Evolutionary conservation across 2,329 filamentous ascomycete species (phyloP), one percentile per base, ranked within the genome.

Genomic region (Talaromyces sp.): DNA sequence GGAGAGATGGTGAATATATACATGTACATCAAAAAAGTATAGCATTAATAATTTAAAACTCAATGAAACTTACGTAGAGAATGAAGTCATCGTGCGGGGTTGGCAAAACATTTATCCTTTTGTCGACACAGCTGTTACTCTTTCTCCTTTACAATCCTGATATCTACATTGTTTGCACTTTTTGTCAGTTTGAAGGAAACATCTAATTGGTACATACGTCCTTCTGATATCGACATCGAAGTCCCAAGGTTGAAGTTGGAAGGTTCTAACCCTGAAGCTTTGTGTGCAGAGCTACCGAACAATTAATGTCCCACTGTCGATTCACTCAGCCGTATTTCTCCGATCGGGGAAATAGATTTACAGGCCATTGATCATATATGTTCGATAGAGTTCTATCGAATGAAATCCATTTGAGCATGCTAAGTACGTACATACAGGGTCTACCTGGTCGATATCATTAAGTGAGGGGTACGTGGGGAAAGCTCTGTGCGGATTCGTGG

Each of bases 61-160:
- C 47, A 15, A n/a, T n/a, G n/a, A n/a, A n/a, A n/a, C n/a, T n/a
- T n/a, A n/a, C n/a, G n/a, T n/a, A n/a, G n/a, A n/a, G n/a, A 13
- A 63, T 63, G 60, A 63, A 63, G 49, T 63, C 60, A 63, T 63
- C 22, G 58, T 47, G 58, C n/a, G 58, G 58, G 58, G 56, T 59
- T 59, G 56, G 56, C 34, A 59, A 43, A 59, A 29, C 7, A 59
- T 29, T 59, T 43, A 31, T 27, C 36, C 43, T 6, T 38, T n/a
- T n/a, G 7, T 6, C 15, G 3, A 40, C 17, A 17, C 7, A 17
- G 38, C 34, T 13, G 11, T 36, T 36, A 5, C 34, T 29, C 27
- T 29, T 29, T 36, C 10, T n/a, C n/a, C n/a, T n/a, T n/a, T 36
- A 36, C 34, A 36, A 36, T 36, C 34, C 34, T 36, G 34, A 34